Base-by-base conservation (phyloP, 495 filamentous ascomycete genomes). In the Physcia stellaris region DNA sequence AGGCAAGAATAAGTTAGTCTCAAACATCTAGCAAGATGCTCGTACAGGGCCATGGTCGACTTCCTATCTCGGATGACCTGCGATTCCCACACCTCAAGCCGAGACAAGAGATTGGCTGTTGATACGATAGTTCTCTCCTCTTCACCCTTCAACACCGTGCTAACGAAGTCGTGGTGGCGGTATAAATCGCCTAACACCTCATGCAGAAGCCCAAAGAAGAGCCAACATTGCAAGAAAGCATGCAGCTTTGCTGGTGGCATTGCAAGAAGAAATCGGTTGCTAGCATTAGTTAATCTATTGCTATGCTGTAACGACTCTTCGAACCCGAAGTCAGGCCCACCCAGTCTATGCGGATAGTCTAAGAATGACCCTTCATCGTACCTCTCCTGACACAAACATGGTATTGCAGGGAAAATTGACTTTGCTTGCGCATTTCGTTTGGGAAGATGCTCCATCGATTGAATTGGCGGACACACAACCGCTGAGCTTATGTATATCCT, bases 151-250 rank as follows among this genome's bases (percentile, higher is more conserved):
- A 10, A 22, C 3, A 16, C 19, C 13, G 16, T 30, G n/a, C 11
- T 37, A 27, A 42, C 40, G 30, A 42, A 42, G 3, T 42, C 40
- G 13, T 38, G 21, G 23, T 28, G 32, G 16, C 21, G 40, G 17
- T 37, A 42, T 4, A 42, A 29, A 24, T 29, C 40, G 12, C 33
- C 32, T 22, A 42, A 13, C 22, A 42, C 6, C 22, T 42, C 40
- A 19, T 22, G 21, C 10, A 42, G 17, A 36, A 42, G 40, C n/a
- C 40, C 40, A 34, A 42, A 42, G 24, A 42, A 42, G 33, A 42
- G 40, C 40, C 40, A 42, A 30, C 18, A 37, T 15, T 42, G 40
- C 32, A 42, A 9, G 33, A 42, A 37, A 42, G 32, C 6, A 17
- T 36, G n/a, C 2, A 38, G 17, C 24, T 31, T 33, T 28, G 33